Conservation (phyloP, 1,139 yeast species). For the Blastobotrys arbuscula region DNA sequence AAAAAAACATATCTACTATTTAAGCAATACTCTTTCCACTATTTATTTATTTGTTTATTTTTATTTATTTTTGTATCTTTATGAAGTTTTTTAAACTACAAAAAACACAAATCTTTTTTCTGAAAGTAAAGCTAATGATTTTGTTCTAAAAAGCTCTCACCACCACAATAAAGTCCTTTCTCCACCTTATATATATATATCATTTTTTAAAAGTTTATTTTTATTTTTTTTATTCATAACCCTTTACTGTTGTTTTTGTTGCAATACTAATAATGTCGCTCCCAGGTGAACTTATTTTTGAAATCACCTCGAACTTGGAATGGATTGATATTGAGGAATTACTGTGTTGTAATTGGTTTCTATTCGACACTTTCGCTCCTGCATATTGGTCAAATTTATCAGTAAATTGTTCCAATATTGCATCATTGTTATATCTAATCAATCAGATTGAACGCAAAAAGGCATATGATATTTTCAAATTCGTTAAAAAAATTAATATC, state of each 20-base stretch:
- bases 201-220: too few species aligned
- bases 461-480: conserved; percentile 3
- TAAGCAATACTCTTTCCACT: too few species aligned
- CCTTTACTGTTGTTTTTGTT: too few species aligned
- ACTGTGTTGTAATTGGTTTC: conserved; percentile 1
- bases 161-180: too few species aligned
- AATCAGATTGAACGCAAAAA: neutral
- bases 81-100: neutral
- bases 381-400: conserved; percentile 2
- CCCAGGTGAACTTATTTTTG: conserved; percentile 6
- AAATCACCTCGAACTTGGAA: conserved; percentile 1
- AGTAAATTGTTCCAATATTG: conserved; percentile 4
- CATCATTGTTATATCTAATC: conserved; percentile 2
- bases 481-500: neutral
- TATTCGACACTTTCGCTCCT: conserved; percentile 3
- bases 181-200: too few species aligned
- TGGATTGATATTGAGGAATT: neutral
- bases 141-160: too few species aligned
- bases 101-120: neutral
- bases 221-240: too few species aligned
- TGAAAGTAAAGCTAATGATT: too few species aligned
- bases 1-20: too few species aligned
- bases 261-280: conserved; percentile 8
- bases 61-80: neutral
- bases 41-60: neutral